Evolutionary conservation across 768 basidiomycete species (phyloP), one percentile per base, ranked within the genome.

Genomic region (Leccinum olivaceopallidum): DNA sequence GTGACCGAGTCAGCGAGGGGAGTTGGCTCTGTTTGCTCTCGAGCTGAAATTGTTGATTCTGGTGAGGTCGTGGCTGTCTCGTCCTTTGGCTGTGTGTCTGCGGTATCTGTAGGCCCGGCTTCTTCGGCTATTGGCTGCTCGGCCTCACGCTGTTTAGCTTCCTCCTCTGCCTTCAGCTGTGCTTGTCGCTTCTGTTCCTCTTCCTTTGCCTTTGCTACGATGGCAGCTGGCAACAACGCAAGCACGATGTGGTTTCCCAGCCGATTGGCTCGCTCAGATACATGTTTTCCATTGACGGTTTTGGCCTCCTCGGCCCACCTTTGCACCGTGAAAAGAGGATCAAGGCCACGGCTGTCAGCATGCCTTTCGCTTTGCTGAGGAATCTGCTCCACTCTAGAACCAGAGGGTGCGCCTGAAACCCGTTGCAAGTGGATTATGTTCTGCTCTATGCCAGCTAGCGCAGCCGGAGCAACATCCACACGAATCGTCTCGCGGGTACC

Each of bases 291-390:
- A 59, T 94, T 87, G 24, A 92, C 76, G 34, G 92, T 86, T 69
- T 90, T 92, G 61, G 85, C 86, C 73, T 96, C 95, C 70, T 96
- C 94, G 2, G 83, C 78, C 95, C 95, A 98, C 59, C 95, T 84
- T 67, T 93, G 90, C 32, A 88, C 70, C 1, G 95, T 96, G 10
- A 90, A 79, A 57, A 92, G 76, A 2, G 94, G 93, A 34, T 90
- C 87, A 53, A 94, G 87, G 50, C 86, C 86, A 47, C 66, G 73
- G 0, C 62, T 53, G 37, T 74, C 73, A 14, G 66, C 32, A 39
- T 85, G 85, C 44, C 76, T 81, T 61, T 86, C 84, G 6, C 75
- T 60, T 60, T 75, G 76, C 49, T 80, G 78, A 12, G 80, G 71
- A 16, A 74, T 66, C 56, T 86, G 78, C 67, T 91, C 91, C 26